Evolutionary conservation across 1,284 basidiomycete species (phyloP), one percentile per base, ranked within the genome.

Genomic region (Cryptococcus jaspeensis): DNA sequence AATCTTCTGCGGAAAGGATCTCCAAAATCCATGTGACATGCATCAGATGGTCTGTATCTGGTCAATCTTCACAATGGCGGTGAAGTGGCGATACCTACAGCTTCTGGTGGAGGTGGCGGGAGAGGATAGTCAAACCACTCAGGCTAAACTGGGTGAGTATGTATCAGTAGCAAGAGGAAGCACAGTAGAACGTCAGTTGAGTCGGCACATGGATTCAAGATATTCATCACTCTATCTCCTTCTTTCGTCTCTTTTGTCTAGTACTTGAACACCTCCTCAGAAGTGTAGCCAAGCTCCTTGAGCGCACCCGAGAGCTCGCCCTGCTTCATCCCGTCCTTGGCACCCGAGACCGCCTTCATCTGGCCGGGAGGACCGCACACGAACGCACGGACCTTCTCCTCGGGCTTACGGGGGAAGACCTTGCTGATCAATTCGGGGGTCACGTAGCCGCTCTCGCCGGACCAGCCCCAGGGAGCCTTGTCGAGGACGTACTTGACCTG

Each of bases 351-450:
- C 1, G 90, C 84, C 35, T 81, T 82, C 35, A 95, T 87, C 75
- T 95, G 91, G 8, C 83, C 84, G 39, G 92, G 92, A n/a, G 92
- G 91, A 83, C 89, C 92, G 72, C 94, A 97, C 36, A 97, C 80
- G 74, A 93, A 92, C 52, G 95, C 80, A 80, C 92, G 93, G 70
- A 91, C 82, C 79, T 92, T 94, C 59, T 89, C 84, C 5, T 84
- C 86, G 47, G 86, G 76, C 58, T 89, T 84, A 41, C 63, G 60
- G 11, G 92, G 79, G 22, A 88, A 81, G 74, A 92, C 80, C 69
- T 89, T 80, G 78, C 85, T 83, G 66, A 96, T 80, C 48, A 92
- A 71, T 36, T 89, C 86, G 53, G 82, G 78, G 55, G 82, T 85
- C 52, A 98, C 80, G 78, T 84, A 92, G 2, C 92, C 91, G 25